Evolutionary conservation across 2,329 filamentous ascomycete genomes (phyloP), one percentile per base, ranked within the genome.

Genomic region (Acrocalymma vagum): DNA sequence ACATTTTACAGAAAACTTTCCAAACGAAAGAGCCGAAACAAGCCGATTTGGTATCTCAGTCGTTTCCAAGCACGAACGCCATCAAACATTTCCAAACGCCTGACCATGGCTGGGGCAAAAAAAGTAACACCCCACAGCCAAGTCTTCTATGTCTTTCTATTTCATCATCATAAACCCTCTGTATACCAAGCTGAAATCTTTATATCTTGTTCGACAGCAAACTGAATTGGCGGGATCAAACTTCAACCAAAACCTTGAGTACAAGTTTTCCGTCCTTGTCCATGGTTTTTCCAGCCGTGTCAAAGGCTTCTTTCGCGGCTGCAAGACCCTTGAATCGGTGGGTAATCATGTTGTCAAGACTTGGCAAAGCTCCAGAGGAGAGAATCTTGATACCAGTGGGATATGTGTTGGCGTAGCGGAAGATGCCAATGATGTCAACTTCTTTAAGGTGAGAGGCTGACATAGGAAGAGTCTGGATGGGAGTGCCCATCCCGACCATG

Each of bases 401-500:
- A 49, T 81, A 82, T 1, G 77, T 78, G 52, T 75, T 71, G 55
- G 78, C 77, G 44, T 82, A 82, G 29, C 79, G 69, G 62, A 81
- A 80, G 6, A 81, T 78, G n/a, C 79, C 79, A 32, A 81, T 74
- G 28, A 82, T 73, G 56, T 82, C 79, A 6, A 82, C 76, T 59
- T 82, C 79, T 22, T 78, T 73, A 45, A 81, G 52, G 20, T 79
- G 78, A n/a, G 79, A 77, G 1, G 77, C 76, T 6, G 77, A 78
- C 54, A 81, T 72, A 3, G 77, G 79, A 5, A 81, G 62, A 4
- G 76, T 80, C 54, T 80, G 78, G 14, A 78, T 70, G 3, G 78
- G 78, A 10, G 78, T 78, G 1, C 79, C 79, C 79, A 82, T 82
- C 6, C 79, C 79, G 26, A 82, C 77, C 65, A 80, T 78, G 34